Evolutionary conservation across 306 rosid genomes (phyloP), one percentile per base, ranked within the genome.

Genomic region (Rosa persica): DNA sequence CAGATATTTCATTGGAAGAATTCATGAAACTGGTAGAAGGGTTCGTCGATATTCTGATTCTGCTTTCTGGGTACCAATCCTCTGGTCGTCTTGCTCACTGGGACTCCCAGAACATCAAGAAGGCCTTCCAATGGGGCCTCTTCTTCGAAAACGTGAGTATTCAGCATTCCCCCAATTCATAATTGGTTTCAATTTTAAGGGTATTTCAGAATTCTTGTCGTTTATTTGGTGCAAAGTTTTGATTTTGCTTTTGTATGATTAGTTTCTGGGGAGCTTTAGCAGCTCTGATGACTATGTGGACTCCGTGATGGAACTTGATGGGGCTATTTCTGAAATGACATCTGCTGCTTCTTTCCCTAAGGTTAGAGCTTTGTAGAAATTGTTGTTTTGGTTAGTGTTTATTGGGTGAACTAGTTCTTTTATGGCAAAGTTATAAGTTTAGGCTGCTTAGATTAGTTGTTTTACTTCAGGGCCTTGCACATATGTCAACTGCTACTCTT

Each of bases 31-130:
- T 85, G 79, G 71, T 82, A 6, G 78, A 78, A 75, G 88, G 86
- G 81, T 81, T 81, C 46, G 83, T 85, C 34, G 88, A 85, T 81
- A 78, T 85, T 65, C 85, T 85, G 38, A 75, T 79, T 78, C 49
- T 81, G 64, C 70, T 85, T 64, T 78, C 88, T 85, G 88, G 88
- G 86, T 81, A 78, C 47, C 88, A 79, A 57, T 85, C 83, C 2
- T 81, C 83, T n/a, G 86, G 83, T 79, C 76, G 73, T 20, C 39
- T 72, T 72, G 86, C 85, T 49, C 85, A 74, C 73, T 85, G 88
- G 88, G 83, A 85, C 34, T 46, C 81, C 40, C 72, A n/a, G 11
- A 81, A 81, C 69, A 76, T 85, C 69, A 79, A 78, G 25, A 78
- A 79, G 72, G 83, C 49, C 20, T 75, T 85, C 52, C 86, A 85